Evolutionary conservation across 495 filamentous ascomycete genomes (phyloP).

Genomic region (Neurospora sp.): DNA sequence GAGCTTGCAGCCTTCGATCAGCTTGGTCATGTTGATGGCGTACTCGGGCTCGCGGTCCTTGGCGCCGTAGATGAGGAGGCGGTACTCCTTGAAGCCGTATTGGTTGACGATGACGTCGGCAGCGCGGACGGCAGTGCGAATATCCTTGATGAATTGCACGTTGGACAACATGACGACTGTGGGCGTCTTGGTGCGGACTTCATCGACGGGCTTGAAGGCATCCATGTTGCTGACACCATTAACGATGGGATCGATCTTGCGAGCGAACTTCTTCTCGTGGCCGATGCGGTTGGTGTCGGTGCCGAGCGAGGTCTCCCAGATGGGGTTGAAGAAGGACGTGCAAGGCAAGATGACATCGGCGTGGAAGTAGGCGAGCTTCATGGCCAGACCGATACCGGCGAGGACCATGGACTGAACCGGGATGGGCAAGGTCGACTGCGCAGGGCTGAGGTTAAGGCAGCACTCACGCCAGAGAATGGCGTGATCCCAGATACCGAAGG

Average conservation of each 20-base stretch:
- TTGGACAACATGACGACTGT: conserved; percentile 59
- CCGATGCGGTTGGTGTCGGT: conserved; percentile 46
- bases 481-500: conserved; percentile 59
- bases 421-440: conserved; percentile 10
- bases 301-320: conserved; percentile 58
- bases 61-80: conserved; percentile 52
- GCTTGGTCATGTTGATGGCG: conserved; percentile 51
- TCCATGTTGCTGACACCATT: conserved; percentile 60
- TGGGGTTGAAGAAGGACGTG: conserved; percentile 57
- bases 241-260: conserved; percentile 59
- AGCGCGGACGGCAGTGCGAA: conserved; percentile 52
- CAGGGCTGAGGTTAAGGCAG: conserved; percentile 36
- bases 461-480: conserved; percentile 56
- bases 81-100: conserved; percentile 52
- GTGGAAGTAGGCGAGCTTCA: conserved; percentile 37
- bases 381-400: conserved; percentile 15
- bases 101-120: conserved; percentile 57
- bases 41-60: conserved; percentile 52
- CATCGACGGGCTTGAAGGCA: conserved; percentile 48
- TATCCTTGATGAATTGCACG: conserved; percentile 59
- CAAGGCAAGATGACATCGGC: conserved; percentile 56
- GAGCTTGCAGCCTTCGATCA: conserved; percentile 49
- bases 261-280: conserved; percentile 47
- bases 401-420: conserved; percentile 46
- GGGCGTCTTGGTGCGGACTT: conserved; percentile 45